phyloP scores from a whole-genome alignment of 2,329 filamentous ascomycete species.

The Metarhizium robertsii region DNA sequence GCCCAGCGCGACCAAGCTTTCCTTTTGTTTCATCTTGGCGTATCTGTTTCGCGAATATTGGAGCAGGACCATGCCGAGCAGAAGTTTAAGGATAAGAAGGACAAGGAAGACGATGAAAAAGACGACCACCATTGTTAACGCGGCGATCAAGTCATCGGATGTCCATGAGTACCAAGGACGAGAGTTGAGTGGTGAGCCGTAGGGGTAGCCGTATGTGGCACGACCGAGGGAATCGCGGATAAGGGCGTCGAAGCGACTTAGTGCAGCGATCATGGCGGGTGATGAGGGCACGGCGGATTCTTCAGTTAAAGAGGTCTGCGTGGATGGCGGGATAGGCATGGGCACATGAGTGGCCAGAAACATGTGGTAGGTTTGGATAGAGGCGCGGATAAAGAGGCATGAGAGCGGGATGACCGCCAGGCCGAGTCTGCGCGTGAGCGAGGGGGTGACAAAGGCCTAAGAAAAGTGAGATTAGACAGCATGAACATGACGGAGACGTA shows the following conservation, averaged over 20 bases:
- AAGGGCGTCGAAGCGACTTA: constrained; percentile 69
- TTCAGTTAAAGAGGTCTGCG: constrained; percentile 55
- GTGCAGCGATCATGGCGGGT: constrained; percentile 64
- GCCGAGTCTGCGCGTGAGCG: constrained; percentile 80
- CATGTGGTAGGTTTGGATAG: constrained; percentile 96
- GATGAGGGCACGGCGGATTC: constrained; percentile 57
- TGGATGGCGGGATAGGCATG: constrained; percentile 56
- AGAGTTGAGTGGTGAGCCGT: constrained; percentile 27
- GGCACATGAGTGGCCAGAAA: constrained; percentile 83
- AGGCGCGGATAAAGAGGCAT: constrained; percentile 90
- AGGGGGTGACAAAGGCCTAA: constrained; percentile 84
- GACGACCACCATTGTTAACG: constrained; percentile 74
- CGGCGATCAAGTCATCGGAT: constrained; percentile 65
- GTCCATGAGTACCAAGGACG: constrained; percentile 47
- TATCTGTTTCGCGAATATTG: constrained; percentile 74
- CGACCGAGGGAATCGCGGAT: constrained; percentile 68
- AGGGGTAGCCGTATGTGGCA: constrained; percentile 55
- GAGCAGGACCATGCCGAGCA: constrained; percentile 81
- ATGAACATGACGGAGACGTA: neutral
- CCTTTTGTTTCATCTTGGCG: constrained; percentile 65
- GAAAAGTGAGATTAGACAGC: neutral
- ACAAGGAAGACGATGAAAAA: constrained; percentile 80
- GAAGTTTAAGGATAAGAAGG: constrained; percentile 72
- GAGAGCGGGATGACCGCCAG: constrained; percentile 87
- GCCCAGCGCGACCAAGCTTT: constrained; percentile 39